These are phyloP conservation scores for Ampelocalamus luodianensis DNA, from an alignment of 176 grass and related monocot species.

Conservation along the genomic window DNA sequence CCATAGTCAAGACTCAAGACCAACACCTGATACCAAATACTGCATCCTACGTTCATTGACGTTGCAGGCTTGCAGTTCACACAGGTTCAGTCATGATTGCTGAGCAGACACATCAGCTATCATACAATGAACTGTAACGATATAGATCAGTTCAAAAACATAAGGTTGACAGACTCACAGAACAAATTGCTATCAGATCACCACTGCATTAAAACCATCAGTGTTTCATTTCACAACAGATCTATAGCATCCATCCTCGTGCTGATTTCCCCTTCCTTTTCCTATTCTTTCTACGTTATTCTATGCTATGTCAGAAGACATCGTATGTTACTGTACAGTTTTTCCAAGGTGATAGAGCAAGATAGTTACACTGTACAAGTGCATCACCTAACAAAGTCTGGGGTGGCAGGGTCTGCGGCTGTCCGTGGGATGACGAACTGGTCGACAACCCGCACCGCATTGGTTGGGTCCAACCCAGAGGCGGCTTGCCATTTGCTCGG, in stretches of 20 bases:
- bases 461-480: slow-evolving; percentile 62
- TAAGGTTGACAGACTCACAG: neutral
- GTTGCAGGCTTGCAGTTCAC: neutral
- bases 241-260: neutral
- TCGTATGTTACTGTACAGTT: slow-evolving; percentile 35
- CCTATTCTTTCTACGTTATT: slow-evolving; percentile 22
- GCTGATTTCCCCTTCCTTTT: neutral
- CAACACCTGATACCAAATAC: neutral
- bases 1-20: too few species aligned
- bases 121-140: neutral
- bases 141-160: neutral
- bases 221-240: slow-evolving; percentile 21
- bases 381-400: slow-evolving; percentile 5
- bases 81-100: too few species aligned
- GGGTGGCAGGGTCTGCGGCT: neutral
- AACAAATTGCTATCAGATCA: neutral
- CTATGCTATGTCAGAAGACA: slow-evolving; percentile 26
- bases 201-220: neutral
- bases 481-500: slow-evolving; percentile 91
- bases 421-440: slow-evolving; percentile 75
- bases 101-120: neutral
- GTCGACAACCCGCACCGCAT: slow-evolving; percentile 65
- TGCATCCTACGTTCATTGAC: neutral
- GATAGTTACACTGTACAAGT: slow-evolving; percentile 23
- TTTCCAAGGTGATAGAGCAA: neutral